Evolutionary conservation across 805 yeast species (phyloP).

Genomic region (Priceomyces fermenticarens): DNA sequence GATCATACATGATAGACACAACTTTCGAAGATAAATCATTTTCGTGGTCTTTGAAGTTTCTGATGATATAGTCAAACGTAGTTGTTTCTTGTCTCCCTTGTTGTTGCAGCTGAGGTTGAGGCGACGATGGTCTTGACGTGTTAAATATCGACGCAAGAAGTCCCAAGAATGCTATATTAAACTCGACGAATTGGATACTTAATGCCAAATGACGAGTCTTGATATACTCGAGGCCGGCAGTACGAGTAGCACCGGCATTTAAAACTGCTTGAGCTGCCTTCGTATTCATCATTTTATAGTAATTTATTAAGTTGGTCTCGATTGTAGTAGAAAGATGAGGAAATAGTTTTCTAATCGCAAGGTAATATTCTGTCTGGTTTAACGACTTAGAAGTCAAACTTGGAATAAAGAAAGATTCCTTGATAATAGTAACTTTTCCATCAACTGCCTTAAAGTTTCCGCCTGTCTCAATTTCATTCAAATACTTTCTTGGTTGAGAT

Average conservation of each 20-base stretch:
- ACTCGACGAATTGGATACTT: conserved; percentile 62
- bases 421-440: conserved; percentile 11
- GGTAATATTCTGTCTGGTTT: conserved; percentile 44
- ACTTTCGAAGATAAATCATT: conserved; percentile 60
- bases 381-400: conserved; percentile 19
- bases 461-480: background rate
- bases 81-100: conserved; percentile 8
- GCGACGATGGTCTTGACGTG: background rate
- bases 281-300: conserved; percentile 46
- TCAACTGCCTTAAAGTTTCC: conserved; percentile 5
- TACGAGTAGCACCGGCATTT: conserved; percentile 72
- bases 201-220: conserved; percentile 70
- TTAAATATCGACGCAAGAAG: conserved; percentile 19
- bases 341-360: conserved; percentile 55
- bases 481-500: conserved; percentile 8
- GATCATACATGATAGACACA: conserved; percentile 68
- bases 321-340: conserved; percentile 41
- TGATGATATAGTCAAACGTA: conserved; percentile 27
- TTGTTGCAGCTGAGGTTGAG: conserved; percentile 10
- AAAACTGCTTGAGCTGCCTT: conserved; percentile 59
- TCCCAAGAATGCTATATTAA: conserved; percentile 34
- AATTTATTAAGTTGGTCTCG: conserved; percentile 44
- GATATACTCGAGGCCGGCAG: conserved; percentile 72
- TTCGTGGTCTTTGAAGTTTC: conserved; percentile 56
- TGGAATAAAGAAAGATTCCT: conserved; percentile 29